Evolutionary conservation across 805 yeast genomes (phyloP).

Genomic region (Priceomyces castillae): DNA sequence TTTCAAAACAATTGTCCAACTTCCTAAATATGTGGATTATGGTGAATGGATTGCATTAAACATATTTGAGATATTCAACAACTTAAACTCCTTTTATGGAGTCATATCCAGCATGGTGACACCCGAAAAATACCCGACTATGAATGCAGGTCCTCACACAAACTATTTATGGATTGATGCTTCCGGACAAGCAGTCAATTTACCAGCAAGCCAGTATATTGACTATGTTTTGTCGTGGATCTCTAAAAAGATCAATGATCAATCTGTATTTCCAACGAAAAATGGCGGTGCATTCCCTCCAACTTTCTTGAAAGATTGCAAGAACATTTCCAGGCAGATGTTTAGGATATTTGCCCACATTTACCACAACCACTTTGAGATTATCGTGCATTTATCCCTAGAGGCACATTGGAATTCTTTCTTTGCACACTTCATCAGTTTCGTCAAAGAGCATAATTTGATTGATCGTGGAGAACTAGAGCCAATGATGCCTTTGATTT

Average conservation of each 20-base stretch:
- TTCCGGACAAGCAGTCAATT: conserved; percentile 68
- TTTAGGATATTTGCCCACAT: conserved; percentile 94
- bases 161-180: conserved; percentile 91
- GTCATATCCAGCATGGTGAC: conserved; percentile 89
- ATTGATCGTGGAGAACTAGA: conserved; percentile 76
- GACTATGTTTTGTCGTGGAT: conserved; percentile 92
- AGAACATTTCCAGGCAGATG: conserved; percentile 87
- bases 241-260: conserved; percentile 82
- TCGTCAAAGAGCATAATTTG: conserved; percentile 78
- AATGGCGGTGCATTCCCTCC: conserved; percentile 89
- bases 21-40: conserved; percentile 90
- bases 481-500: conserved; percentile 76
- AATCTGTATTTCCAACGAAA: conserved; percentile 86
- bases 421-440: conserved; percentile 90
- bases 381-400: conserved; percentile 81
- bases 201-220: conserved; percentile 91
- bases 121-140: conserved; percentile 83
- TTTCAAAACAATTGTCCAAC: conserved; percentile 89
- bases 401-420: conserved; percentile 99
- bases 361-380: conserved; percentile 92
- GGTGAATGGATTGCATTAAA: conserved; percentile 97
- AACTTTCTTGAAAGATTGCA: conserved; percentile 75
- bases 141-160: conserved; percentile 93
- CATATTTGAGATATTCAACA: conserved; percentile 83
- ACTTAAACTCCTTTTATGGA: conserved; percentile 83